Conservation (phyloP, 352 stramenopile genomes). For the Blastocystis sp. region DNA sequence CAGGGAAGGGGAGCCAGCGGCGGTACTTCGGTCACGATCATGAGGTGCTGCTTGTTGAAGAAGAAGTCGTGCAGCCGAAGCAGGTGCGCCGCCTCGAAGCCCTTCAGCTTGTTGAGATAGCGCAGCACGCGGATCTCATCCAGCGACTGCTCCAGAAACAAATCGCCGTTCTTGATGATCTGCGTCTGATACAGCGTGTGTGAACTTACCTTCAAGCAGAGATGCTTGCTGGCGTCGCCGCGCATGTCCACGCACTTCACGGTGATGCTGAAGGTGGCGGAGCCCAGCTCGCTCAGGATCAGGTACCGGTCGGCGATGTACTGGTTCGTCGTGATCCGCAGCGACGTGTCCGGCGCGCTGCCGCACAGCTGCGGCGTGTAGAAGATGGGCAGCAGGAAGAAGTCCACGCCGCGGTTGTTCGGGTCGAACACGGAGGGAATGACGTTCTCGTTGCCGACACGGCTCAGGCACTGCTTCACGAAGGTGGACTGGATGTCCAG, state of each 20-base stretch:
- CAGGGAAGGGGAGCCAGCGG: conserved; percentile 74
- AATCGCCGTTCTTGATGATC: conserved; percentile 97
- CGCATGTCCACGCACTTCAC: conserved; percentile 65
- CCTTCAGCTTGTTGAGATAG: conserved; percentile 75
- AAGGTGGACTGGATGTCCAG: neutral
- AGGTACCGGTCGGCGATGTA: conserved; percentile 59
- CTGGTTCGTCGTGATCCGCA: conserved; percentile 13
- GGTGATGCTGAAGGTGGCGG: conserved; percentile 46
- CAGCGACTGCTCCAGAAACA: conserved; percentile 95
- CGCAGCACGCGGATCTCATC: conserved; percentile 86
- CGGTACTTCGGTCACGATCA: conserved; percentile 85
- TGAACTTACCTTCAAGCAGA: conserved; percentile 87
- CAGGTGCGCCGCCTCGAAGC: conserved; percentile 85
- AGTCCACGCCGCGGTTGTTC: conserved; percentile 28
- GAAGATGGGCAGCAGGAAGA: conserved; percentile 37
- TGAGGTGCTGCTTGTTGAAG: conserved; percentile 86
- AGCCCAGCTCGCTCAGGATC: conserved; percentile 18
- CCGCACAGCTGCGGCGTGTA: conserved; percentile 63
- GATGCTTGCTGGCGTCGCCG: conserved; percentile 68
- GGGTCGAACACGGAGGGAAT: conserved; percentile 52
- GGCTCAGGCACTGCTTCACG: conserved; percentile 18
- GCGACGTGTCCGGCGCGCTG: neutral
- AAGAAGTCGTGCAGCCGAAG: conserved; percentile 86
- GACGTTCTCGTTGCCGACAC: conserved; percentile 26
- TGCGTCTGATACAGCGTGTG: neutral